phyloP scores from a whole-genome alignment of 306 rosid genomes.

The Prunus fruticosa region DNA sequence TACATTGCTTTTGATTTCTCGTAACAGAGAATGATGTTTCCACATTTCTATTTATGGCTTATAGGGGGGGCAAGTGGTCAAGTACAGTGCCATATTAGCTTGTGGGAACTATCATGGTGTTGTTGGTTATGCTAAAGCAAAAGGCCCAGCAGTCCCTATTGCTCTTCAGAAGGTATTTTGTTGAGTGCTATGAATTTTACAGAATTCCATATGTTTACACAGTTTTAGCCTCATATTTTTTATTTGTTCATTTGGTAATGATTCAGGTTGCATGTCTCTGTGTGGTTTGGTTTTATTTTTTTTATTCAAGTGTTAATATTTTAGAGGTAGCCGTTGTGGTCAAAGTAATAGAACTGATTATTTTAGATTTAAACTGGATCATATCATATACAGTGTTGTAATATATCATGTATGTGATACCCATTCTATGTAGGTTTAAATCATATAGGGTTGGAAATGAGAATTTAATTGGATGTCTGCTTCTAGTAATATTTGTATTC shows the following conservation, averaged over 20 bases:
- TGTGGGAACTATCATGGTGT: conserved; percentile 94
- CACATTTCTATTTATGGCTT: conserved; percentile 3
- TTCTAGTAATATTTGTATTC: background rate
- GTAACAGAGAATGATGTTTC: background rate
- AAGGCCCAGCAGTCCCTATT: conserved; percentile 77
- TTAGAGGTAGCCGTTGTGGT: background rate
- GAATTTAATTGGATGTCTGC: background rate
- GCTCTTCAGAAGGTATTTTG: conserved; percentile 80
- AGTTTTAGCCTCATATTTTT: background rate
- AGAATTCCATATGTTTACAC: background rate
- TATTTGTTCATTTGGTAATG: background rate
- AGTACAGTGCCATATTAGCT: conserved; percentile 80
- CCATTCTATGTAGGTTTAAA: background rate
- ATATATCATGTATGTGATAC: too few species aligned
- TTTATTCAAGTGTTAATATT: background rate
- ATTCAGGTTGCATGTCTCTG: background rate
- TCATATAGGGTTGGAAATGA: background rate
- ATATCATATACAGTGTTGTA: background rate
- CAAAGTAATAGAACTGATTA: background rate
- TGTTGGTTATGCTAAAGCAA: conserved; percentile 90
- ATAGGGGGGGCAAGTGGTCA: conserved; percentile 90
- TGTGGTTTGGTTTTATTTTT: background rate
- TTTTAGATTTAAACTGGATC: background rate
- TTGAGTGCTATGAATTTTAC: conserved; percentile 18
- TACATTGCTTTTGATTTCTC: background rate